Percentiles rank a stretch among this genome's conserved stretches.
These are phyloP conservation scores for Scleromitrula shiraiana DNA, from an alignment of 2,329 filamentous ascomycete species.

Conservation along the genomic window DNA sequence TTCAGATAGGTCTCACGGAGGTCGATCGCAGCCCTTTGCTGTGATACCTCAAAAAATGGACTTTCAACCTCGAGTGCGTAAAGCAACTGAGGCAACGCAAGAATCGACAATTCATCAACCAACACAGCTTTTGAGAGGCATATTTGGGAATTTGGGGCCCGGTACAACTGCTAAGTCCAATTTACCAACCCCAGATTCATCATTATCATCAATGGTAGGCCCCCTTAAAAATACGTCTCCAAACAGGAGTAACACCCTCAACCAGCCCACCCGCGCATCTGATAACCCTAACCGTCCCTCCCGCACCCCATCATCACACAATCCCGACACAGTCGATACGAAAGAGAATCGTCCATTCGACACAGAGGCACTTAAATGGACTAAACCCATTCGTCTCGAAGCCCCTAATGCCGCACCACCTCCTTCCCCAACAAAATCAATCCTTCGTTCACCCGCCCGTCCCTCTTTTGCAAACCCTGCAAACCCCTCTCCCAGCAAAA, in stretches of 20 bases:
- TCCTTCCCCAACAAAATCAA: conserved; percentile 27
- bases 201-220: conserved; percentile 11
- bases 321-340: conserved; percentile 3
- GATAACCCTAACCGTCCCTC: no score
- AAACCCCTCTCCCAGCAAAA: conserved; percentile 22
- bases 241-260: conserved; percentile 18
- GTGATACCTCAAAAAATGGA: conserved; percentile 25
- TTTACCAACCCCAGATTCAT: conserved; percentile 8
- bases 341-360: conserved; percentile 22
- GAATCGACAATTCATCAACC: conserved; percentile 14
- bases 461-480: neutral
- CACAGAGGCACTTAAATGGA: conserved; percentile 27
- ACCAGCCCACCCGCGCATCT: no score
- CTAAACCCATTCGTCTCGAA: conserved; percentile 14
- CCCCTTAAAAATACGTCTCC: conserved; percentile 15
- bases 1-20: no score
- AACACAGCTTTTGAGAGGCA: neutral
- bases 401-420: conserved; percentile 5
- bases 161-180: neutral
- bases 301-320: neutral
- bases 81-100: neutral
- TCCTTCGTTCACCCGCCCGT: conserved; percentile 26
- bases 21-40: no score
- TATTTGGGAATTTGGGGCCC: conserved; percentile 4
- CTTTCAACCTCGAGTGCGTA: conserved; percentile 23